phyloP scores from a whole-genome alignment of 768 basidiomycete species.

The Xerocomus spinulosus region DNA sequence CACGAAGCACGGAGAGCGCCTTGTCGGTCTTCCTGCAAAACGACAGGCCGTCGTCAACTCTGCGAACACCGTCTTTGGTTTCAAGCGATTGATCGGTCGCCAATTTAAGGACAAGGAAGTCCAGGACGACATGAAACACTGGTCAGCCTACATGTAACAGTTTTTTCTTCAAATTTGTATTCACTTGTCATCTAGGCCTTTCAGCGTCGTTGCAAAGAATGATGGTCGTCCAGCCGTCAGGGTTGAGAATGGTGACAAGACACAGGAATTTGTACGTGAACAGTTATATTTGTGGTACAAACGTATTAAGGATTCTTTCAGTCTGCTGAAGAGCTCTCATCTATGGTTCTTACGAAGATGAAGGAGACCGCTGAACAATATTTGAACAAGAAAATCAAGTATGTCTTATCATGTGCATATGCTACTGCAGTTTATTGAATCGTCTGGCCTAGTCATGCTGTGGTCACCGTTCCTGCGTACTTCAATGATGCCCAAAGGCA shows the following conservation, averaged over 20 bases:
- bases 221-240: conserved; percentile 78
- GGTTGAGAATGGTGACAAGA: conserved; percentile 84
- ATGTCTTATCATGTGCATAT: conserved; percentile 31
- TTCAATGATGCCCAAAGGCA: conserved; percentile 99
- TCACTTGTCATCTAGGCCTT: conserved; percentile 53
- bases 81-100: conserved; percentile 93
- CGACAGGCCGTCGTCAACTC: conserved; percentile 97
- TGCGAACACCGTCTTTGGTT: conserved; percentile 88
- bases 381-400: conserved; percentile 92
- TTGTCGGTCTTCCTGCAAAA: conserved; percentile 94
- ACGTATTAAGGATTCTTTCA: conserved; percentile 30
- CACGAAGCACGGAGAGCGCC: conserved; percentile 95
- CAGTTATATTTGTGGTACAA: not conserved
- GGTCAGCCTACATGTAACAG: conserved; percentile 41
- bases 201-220: conserved; percentile 64
- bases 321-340: conserved; percentile 83
- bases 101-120: conserved; percentile 93
- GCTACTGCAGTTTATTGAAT: not conserved
- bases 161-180: not conserved
- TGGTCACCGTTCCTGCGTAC: conserved; percentile 96
- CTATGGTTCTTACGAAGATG: conserved; percentile 90
- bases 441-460: conserved; percentile 56
- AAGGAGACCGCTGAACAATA: conserved; percentile 92
- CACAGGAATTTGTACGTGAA: conserved; percentile 67
- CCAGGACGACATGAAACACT: conserved; percentile 82